phyloP scores from a whole-genome alignment of 106 monocot species.

The Amphibolis antarctica region DNA sequence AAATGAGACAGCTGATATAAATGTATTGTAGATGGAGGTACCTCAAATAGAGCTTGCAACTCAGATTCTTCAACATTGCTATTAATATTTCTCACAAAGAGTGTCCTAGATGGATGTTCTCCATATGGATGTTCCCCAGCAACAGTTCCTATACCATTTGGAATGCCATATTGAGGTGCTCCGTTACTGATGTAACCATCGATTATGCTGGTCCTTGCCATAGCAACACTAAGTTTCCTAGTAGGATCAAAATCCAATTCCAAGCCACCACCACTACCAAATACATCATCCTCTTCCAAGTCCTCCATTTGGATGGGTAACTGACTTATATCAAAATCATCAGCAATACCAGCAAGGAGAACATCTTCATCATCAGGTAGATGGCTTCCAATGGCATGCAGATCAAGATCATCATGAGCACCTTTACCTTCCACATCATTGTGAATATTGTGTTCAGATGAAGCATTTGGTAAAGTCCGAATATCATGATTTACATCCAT shows the following conservation, averaged over 20 bases:
- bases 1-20: not conserved
- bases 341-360: constrained; percentile 54
- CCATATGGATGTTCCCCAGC: constrained; percentile 86
- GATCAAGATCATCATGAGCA: constrained; percentile 32
- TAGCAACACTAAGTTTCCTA: constrained; percentile 26
- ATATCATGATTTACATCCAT: constrained; percentile 21
- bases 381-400: constrained; percentile 31
- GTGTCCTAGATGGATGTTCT: constrained; percentile 90
- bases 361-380: constrained; percentile 81
- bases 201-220: constrained; percentile 35
- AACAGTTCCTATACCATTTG: constrained; percentile 53
- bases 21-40: constrained; percentile 9
- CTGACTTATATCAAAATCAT: constrained; percentile 49
- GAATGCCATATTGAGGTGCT: constrained; percentile 28
- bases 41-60: constrained; percentile 67
- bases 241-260: constrained; percentile 63
- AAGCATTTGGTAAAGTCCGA: constrained; percentile 28
- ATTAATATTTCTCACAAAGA: constrained; percentile 82
- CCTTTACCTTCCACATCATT: constrained; percentile 26
- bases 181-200: constrained; percentile 42
- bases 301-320: constrained; percentile 47
- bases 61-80: constrained; percentile 93
- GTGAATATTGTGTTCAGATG: constrained; percentile 19
- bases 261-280: constrained; percentile 70
- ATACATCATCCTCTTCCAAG: constrained; percentile 73